Evolutionary conservation across 1,139 yeast species (phyloP), one percentile per base, ranked within the genome.

Genomic region (Candida dubliniensis): DNA sequence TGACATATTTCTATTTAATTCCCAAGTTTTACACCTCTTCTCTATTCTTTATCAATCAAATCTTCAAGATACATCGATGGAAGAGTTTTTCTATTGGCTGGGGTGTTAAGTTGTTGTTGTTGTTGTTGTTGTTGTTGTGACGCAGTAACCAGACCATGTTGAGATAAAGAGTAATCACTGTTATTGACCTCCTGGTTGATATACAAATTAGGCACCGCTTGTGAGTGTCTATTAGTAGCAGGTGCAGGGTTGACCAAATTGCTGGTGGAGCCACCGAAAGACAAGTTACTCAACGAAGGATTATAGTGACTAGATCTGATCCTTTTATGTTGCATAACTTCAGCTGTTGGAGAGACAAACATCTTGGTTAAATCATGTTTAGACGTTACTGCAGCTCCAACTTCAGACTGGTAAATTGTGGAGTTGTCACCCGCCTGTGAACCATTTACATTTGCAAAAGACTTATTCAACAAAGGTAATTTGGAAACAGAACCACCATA

Each of bases 311-410:
- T 45, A 1, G 74, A 61, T 43, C 60, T 63, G 36, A 50, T 58
- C 36, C 72, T 57, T 53, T 67, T 69, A 48, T 69, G 75, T 48
- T 71, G 72, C 81, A 82, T 78, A 33, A 84, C 85, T 57, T 85
- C 90, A 14, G 84, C 86, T 2, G 95, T 87, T 31, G 95, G 95
- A 5, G 93, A 84, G 45, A 87, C 79, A 60, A 83, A 87, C 77
- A 85, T 74, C 47, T 64, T 70, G 41, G 78, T 73, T 53, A 71
- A 60, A 51, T 74, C 79, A 47, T 69, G 67, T 45, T 69, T 69
- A 18, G 71, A 56, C 2, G 74, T 63, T 18, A 71, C 63, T 25
- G 63, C 57, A 14, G 53, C 63, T 11, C 64, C 67, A 3, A 58
- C 56, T 29, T 69, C 74, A n/a, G 67, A 58, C 38, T 63, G 64